These are phyloP conservation scores for Pseudogymnoascus sp. DNA, from an alignment of 2,329 filamentous ascomycete genomes.

Conservation along the genomic window DNA sequence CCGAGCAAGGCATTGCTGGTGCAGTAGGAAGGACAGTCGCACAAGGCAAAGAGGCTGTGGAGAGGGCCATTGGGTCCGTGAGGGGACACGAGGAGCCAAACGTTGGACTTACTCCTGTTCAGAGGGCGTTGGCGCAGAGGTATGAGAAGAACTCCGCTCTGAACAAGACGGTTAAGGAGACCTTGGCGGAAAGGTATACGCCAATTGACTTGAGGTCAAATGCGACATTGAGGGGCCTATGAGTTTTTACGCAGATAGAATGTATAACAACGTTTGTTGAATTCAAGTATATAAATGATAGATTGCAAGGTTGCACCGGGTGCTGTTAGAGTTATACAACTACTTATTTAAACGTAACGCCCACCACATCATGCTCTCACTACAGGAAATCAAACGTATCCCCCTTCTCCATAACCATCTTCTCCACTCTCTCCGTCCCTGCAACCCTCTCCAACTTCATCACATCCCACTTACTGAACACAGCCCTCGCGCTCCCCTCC, in stretches of 20 bases:
- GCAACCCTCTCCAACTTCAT: conserved; percentile 84
- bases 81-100: conserved; percentile 39
- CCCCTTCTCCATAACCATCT: conserved; percentile 73
- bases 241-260: conserved; percentile 10
- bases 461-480: conserved; percentile 85
- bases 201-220: conserved; percentile 34
- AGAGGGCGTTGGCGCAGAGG: conserved; percentile 45
- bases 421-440: conserved; percentile 69
- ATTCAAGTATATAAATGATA: conserved; percentile 10
- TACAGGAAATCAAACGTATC: conserved; percentile 90
- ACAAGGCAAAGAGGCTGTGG: conserved; percentile 31
- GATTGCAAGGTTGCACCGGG: not conserved
- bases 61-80: conserved; percentile 32
- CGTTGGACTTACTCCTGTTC: conserved; percentile 21
- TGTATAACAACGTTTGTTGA: conserved; percentile 3
- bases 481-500: conserved; percentile 49
- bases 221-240: conserved; percentile 30
- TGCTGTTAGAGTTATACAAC: not conserved
- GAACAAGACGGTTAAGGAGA: conserved; percentile 44
- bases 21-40: conserved; percentile 33
- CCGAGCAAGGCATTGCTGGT: conserved; percentile 31
- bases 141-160: conserved; percentile 37
- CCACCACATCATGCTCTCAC: not conserved
- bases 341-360: not conserved
- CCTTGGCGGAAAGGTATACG: conserved; percentile 47